A percentile compares a stretch with the other conserved stretches of the same genome.
Evolutionary conservation across 805 yeast genomes (phyloP).

Genomic region (Monosporozyma aerobia): DNA sequence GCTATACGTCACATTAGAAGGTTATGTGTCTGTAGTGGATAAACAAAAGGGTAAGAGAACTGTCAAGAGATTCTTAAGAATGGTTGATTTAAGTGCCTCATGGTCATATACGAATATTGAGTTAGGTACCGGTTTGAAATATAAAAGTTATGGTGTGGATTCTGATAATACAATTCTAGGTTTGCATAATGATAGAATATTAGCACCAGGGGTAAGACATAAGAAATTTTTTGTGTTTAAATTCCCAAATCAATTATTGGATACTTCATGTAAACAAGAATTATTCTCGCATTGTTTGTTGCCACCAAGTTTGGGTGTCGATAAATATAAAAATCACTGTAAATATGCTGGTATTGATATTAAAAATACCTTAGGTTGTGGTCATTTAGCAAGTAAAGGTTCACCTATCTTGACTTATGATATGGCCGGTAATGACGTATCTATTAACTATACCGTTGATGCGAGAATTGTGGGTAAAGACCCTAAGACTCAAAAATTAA

Average conservation of each 20-base stretch:
- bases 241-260: constrained; percentile 45
- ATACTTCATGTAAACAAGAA: constrained; percentile 42
- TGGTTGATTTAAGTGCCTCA: constrained; percentile 45
- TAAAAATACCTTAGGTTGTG: constrained; percentile 43
- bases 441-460: constrained; percentile 45
- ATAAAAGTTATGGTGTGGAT: constrained; percentile 16
- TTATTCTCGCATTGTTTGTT: constrained; percentile 24
- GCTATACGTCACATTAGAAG: constrained; percentile 50
- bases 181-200: constrained; percentile 36
- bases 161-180: constrained; percentile 29
- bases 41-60: constrained; percentile 11
- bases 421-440: constrained; percentile 27
- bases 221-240: constrained; percentile 51
- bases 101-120: constrained; percentile 38
- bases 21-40: constrained; percentile 29
- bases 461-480: constrained; percentile 44
- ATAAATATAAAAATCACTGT: constrained; percentile 21
- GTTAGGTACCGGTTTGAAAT: constrained; percentile 38
- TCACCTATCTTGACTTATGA: constrained; percentile 46
- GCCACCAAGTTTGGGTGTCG: constrained; percentile 37
- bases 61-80: constrained; percentile 34
- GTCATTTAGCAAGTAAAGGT: constrained; percentile 39
- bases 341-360: constrained; percentile 20
- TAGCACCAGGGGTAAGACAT: constrained; percentile 39
- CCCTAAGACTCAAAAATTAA: constrained; percentile 14